Percentiles rank a stretch among this genome's conserved stretches.
Conservation (phyloP, 192 early-diverging fungal species). For the Funneliformis geosporum region DNA sequence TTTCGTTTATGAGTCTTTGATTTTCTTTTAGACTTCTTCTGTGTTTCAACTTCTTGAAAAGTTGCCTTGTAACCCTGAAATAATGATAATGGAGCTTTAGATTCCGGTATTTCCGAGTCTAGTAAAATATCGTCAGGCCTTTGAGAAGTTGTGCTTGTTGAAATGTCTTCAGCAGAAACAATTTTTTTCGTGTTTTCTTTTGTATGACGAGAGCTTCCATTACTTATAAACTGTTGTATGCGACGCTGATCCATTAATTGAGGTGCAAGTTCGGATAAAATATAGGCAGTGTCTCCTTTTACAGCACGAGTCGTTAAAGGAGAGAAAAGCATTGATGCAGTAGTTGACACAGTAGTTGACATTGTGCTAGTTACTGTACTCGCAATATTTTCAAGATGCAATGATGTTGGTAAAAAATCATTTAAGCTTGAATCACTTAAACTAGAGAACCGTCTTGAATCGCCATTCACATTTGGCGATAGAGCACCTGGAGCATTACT, state of each 20-base stretch:
- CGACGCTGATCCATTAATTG: conserved; percentile 51
- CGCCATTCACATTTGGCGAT: neutral
- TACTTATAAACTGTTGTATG: conserved; percentile 47
- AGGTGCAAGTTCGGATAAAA: conserved; percentile 42
- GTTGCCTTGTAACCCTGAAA: conserved; percentile 58
- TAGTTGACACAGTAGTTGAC: conserved; percentile 20
- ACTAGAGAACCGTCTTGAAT: neutral
- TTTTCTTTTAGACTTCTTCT: conserved; percentile 39
- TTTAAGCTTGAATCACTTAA: neutral
- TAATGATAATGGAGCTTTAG: conserved; percentile 52
- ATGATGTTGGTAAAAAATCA: conserved; percentile 14
- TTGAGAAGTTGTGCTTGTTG: conserved; percentile 21
- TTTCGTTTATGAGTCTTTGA: conserved; percentile 34
- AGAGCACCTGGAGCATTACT: neutral
- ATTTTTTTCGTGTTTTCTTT: conserved; percentile 23
- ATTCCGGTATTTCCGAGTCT: conserved; percentile 54
- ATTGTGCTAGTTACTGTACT: conserved; percentile 13
- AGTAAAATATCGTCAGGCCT: conserved; percentile 42
- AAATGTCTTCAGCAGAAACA: conserved; percentile 32
- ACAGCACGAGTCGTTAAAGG: conserved; percentile 54
- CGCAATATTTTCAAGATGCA: conserved; percentile 10
- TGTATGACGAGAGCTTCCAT: conserved; percentile 34
- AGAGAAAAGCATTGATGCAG: conserved; percentile 52
- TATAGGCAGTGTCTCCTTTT: conserved; percentile 54
- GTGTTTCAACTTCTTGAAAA: conserved; percentile 42